Base-by-base conservation (phyloP, 306 rosid genomes). In the Cucumis melo region DNA sequence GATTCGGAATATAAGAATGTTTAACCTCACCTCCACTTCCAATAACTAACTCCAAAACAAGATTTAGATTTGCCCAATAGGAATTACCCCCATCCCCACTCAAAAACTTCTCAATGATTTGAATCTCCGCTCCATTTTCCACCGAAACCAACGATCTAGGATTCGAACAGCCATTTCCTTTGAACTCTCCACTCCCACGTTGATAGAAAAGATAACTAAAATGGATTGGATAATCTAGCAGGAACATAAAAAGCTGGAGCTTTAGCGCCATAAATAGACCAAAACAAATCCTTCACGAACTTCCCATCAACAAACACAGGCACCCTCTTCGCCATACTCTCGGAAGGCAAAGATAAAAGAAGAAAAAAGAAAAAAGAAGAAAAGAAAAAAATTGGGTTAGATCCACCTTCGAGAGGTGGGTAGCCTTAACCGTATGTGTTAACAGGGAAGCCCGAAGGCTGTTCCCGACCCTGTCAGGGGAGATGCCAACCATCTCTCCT, bases 221-320 rank as follows among this genome's bases (percentile, higher is more conserved):
- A 82, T 86, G 88, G 50, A 94, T 78, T 4, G 95, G 99, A 23
- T 1, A 81, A 70, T 90, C 84, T 4, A 4, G 82, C 80, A 0
- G 99, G 97, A 3, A 92, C 97, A 82, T 92, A 88, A 10, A 92
- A 59, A 80, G 90, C 97, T 34, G 99, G 95, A 10, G 97, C 93
- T 24, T 88, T 97, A 8, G 92, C 62, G 8, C 99, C 97, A 65
- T 94, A 90, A 78, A 94, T 89, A 16, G 95, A 88, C 97, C 95
- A 92, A 81, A 92, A 94, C 84, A 94, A 82, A 84, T 94, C 99
- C 19, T 89, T 87, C 9, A 38, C 61, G 65, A 75, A 66, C 72
- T 74, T 79, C 10, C 72, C 42, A 46, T 57, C 39, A 19, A 87
- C 21, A 44, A 76, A 74, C 24, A 89, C 87, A 60, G 82, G 83